Percentiles rank a stretch among this genome's conserved stretches.
These are phyloP conservation scores for maize (Zea mays) DNA, from an alignment of 176 grass and related monocot species.

Conservation along the genomic window Zm-B73-REFERENCE-NAM-5.0 NC_050102.1:115604501-115605000, in stretches of 20 bases:
- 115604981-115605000: neutral
- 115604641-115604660: constrained; percentile 91
- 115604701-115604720: constrained; percentile 96
- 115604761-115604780: constrained; percentile 6
- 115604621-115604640: constrained; percentile 61
- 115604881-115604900: neutral
- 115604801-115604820: neutral
- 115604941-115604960: neutral
- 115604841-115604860: neutral
- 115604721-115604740: constrained; percentile 91
- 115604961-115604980: neutral
- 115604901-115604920: neutral
- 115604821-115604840: neutral
- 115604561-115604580: neutral
- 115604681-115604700: constrained; percentile 95
- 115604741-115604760: constrained; percentile 48
- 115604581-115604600: neutral
- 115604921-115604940: neutral
- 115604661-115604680: constrained; percentile 92
- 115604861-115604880: neutral
- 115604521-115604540: neutral
- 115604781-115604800: neutral
- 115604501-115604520: neutral
- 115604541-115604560: neutral
- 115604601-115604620: neutral